Evolutionary conservation across 441 rosid genomes (phyloP).

Genomic region (Manihot esculenta): DNA sequence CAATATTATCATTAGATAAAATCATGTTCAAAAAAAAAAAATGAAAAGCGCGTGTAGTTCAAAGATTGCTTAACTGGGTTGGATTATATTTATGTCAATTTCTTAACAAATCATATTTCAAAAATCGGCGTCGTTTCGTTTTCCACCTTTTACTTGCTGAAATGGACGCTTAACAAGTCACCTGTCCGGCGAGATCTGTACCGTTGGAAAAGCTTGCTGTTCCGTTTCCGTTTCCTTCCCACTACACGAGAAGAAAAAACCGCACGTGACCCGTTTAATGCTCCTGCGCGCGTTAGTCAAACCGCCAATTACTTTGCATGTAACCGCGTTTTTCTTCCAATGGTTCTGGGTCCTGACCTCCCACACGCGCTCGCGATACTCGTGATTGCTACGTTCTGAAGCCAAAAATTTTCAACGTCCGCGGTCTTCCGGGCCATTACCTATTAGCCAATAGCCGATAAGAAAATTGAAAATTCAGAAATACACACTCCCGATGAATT

Average conservation of each 20-base stretch:
- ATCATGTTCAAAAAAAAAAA: no score
- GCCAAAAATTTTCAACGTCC: conserved; percentile 2
- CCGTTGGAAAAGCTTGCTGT: neutral
- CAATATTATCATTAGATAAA: no score
- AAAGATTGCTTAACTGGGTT: no score
- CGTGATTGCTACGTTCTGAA: neutral
- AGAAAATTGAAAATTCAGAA: neutral
- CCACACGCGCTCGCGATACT: neutral
- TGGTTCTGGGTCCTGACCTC: neutral
- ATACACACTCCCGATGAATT: neutral
- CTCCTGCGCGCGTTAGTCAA: conserved; percentile 16
- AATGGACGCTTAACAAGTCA: neutral
- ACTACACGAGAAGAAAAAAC: no score
- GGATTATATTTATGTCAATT: no score
- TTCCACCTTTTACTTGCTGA: neutral
- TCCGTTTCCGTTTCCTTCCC: neutral
- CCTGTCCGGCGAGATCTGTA: neutral
- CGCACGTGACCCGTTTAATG: neutral
- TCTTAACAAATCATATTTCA: no score
- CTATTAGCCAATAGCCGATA: neutral
- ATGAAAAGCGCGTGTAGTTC: no score
- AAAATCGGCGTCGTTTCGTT: no score
- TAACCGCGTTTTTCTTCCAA: no score
- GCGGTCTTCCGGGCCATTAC: neutral
- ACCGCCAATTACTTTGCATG: no score